Evolutionary conservation across 257 asterid genomes (phyloP).

Genomic region (Nicotiana attenuata): DNA sequence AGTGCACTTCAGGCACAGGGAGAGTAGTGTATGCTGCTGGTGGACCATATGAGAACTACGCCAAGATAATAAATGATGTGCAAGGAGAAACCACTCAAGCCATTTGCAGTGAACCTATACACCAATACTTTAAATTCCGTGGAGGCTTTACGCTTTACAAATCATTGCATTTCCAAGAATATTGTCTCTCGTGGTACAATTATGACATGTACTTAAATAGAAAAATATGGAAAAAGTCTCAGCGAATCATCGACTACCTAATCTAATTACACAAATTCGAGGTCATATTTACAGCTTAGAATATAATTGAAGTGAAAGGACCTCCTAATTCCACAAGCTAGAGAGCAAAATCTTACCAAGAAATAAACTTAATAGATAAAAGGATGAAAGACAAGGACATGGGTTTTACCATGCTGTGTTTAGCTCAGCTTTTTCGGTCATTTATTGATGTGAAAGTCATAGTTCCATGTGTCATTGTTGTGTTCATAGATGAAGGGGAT

Average conservation of each 20-base stretch:
- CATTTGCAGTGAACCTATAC: neutral
- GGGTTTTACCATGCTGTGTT: neutral
- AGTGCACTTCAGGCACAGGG: neutral
- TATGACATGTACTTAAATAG: neutral
- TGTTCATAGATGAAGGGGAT: constrained; percentile 30
- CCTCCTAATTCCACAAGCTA: neutral
- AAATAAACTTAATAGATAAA: neutral
- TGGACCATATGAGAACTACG: neutral
- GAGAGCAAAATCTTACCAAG: neutral
- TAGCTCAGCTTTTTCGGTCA: constrained; percentile 44
- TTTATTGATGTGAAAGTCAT: constrained; percentile 55
- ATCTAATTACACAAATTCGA: neutral
- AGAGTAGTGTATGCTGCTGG: neutral
- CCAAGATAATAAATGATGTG: neutral
- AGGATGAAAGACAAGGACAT: neutral
- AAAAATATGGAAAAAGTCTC: neutral
- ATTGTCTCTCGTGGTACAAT: neutral
- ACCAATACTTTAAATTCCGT: neutral
- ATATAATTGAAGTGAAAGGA: neutral
- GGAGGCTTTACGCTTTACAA: neutral
- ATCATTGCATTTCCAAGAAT: neutral
- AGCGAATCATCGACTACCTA: neutral
- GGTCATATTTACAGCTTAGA: constrained; percentile 1
- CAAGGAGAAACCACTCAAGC: neutral
- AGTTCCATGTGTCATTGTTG: constrained; percentile 41